Evolutionary conservation across 345 rosid genomes (phyloP).

Genomic region (Syzygium aqueum): DNA sequence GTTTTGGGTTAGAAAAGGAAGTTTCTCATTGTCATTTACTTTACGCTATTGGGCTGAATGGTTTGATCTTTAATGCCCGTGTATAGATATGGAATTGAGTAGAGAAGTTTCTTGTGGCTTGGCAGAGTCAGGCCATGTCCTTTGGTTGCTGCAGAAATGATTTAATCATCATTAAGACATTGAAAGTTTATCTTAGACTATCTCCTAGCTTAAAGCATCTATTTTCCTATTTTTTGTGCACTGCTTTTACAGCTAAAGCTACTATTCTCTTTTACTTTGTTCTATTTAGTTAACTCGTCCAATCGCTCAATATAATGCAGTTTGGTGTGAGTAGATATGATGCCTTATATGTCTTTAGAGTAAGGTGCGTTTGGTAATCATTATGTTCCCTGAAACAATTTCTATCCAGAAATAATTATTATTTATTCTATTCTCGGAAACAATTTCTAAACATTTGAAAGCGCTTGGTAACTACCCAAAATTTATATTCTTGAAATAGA

Average conservation of each 20-base stretch:
- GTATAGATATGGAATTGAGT: neutral
- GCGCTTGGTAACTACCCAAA: too few species aligned
- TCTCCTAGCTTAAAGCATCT: neutral
- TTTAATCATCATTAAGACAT: neutral
- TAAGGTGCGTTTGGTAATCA: too few species aligned
- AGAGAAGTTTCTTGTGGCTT: neutral
- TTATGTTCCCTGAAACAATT: too few species aligned
- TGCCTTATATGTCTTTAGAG: neutral
- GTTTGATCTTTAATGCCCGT: neutral
- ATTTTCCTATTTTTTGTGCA: neutral
- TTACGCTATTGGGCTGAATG: neutral
- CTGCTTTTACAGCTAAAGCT: neutral
- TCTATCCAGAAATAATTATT: too few species aligned
- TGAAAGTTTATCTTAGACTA: neutral
- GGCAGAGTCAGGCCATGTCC: neutral
- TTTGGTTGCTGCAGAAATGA: neutral
- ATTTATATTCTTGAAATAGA: too few species aligned
- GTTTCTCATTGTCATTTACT: neutral
- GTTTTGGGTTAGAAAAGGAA: neutral
- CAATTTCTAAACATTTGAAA: too few species aligned
- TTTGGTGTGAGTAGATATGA: neutral
- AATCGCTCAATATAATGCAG: neutral
- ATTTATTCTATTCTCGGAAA: too few species aligned
- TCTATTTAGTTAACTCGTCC: neutral
- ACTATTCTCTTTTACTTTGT: neutral